Evolutionary conservation across 345 rosid genomes (phyloP).

Genomic region (Mercurialis annua): DNA sequence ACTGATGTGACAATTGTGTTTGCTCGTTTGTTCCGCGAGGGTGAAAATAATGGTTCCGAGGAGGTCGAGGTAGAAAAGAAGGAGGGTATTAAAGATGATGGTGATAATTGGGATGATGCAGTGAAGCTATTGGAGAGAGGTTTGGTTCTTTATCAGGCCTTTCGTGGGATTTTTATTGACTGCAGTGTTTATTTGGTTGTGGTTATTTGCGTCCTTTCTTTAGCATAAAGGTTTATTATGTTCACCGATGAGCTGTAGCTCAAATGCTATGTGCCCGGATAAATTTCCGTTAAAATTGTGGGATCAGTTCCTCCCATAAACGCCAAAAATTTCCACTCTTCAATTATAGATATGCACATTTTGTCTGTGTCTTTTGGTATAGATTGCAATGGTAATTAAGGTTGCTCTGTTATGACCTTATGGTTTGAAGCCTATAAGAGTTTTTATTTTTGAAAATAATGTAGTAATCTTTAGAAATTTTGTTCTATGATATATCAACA

Average conservation of each 20-base stretch:
- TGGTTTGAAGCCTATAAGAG: too few species aligned
- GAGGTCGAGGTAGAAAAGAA: slow-evolving; percentile 34
- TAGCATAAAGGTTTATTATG: slow-evolving; percentile 22
- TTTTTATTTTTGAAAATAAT: too few species aligned
- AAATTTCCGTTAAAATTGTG: too few species aligned
- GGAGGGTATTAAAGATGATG: slow-evolving; percentile 23
- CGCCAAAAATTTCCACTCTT: too few species aligned
- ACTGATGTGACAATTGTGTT: slow-evolving; percentile 53
- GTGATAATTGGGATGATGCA: slow-evolving; percentile 49
- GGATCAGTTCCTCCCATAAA: too few species aligned
- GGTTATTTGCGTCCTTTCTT: slow-evolving; percentile 46
- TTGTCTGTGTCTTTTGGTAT: background rate
- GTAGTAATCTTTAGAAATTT: too few species aligned
- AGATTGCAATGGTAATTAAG: too few species aligned
- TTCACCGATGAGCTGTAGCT: too few species aligned
- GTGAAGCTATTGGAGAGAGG: slow-evolving; percentile 73
- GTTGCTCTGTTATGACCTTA: too few species aligned
- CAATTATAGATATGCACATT: too few species aligned
- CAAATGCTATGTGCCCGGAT: too few species aligned
- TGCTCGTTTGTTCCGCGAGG: slow-evolving; percentile 33
- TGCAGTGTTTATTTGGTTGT: slow-evolving; percentile 67
- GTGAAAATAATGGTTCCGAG: slow-evolving; percentile 20
- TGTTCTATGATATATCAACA: too few species aligned
- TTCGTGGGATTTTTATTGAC: slow-evolving; percentile 67
- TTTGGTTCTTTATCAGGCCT: slow-evolving; percentile 49